These are phyloP conservation scores for Hapsidospora chrysogenum DNA, from an alignment of 495 filamentous ascomycete species.

Conservation along the genomic window DNA sequence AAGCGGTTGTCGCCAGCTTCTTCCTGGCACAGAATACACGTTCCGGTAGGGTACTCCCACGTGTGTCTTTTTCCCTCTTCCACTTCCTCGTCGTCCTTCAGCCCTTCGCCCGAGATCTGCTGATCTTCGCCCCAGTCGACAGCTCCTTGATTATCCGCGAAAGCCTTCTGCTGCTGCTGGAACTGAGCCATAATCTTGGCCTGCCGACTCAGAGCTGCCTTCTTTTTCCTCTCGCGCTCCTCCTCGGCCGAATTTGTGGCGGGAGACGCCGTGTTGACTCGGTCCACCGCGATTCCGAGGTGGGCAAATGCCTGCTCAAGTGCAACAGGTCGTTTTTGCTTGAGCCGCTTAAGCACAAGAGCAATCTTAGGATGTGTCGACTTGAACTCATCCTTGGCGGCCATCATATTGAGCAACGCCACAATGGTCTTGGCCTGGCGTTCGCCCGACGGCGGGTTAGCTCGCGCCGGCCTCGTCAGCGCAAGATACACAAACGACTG, in stretches of 20 bases:
- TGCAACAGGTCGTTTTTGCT: slow-evolving; percentile 53
- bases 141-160: slow-evolving; percentile 68
- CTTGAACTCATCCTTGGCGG: slow-evolving; percentile 54
- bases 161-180: slow-evolving; percentile 89
- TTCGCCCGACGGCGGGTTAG: slow-evolving; percentile 31
- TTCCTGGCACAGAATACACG: slow-evolving; percentile 92
- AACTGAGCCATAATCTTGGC: slow-evolving; percentile 92
- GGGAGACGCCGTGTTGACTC: slow-evolving; percentile 36
- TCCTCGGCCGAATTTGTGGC: slow-evolving; percentile 40
- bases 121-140: slow-evolving; percentile 71
- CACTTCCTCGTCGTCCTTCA: slow-evolving; percentile 50
- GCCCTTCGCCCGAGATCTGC: no score
- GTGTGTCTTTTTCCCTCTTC: slow-evolving; percentile 54
- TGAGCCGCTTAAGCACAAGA: slow-evolving; percentile 72
- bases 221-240: slow-evolving; percentile 73
- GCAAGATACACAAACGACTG: slow-evolving; percentile 55
- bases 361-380: slow-evolving; percentile 71
- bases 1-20: slow-evolving; percentile 78
- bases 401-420: slow-evolving; percentile 56
- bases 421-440: slow-evolving; percentile 49
- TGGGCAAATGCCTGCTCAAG: slow-evolving; percentile 45
- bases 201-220: slow-evolving; percentile 72
- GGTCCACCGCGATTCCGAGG: slow-evolving; percentile 31
- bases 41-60: slow-evolving; percentile 89
- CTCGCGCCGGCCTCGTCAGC: slow-evolving; percentile 40